These are phyloP conservation scores for Syzygium aqueum DNA, from an alignment of 345 rosid genomes.

Conservation along the genomic window DNA sequence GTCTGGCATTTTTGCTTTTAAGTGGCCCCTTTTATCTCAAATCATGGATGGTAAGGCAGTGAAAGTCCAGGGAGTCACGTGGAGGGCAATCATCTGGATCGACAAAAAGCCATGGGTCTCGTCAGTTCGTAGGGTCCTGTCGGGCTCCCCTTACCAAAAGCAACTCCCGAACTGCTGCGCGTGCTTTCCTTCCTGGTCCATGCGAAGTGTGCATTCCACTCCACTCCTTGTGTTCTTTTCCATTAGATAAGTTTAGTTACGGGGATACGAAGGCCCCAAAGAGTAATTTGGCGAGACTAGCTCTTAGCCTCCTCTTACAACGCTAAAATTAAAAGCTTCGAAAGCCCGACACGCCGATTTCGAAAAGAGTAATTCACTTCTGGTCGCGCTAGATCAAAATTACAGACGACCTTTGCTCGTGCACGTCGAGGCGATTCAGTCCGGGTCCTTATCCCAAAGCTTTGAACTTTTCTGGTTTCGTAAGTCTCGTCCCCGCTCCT, in stretches of 20 bases:
- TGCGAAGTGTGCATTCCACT: slow-evolving; percentile 17
- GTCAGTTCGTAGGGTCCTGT: neutral
- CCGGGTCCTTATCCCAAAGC: neutral
- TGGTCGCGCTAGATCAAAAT: neutral
- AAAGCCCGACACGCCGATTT: neutral
- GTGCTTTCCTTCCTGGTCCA: neutral
- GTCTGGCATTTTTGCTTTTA: neutral
- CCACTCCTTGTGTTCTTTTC: slow-evolving; percentile 1
- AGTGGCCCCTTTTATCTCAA: neutral
- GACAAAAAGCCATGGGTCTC: neutral
- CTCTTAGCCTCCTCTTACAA: neutral
- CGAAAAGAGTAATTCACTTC: neutral
- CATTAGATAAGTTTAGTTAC: neutral
- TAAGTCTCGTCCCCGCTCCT: neutral
- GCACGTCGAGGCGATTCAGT: neutral
- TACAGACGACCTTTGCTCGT: too few relatives aligned
- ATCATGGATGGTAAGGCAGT: neutral
- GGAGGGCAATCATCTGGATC: neutral
- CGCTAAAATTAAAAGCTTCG: neutral
- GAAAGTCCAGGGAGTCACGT: neutral
- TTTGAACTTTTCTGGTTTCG: neutral
- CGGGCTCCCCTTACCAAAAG: neutral
- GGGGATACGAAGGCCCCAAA: neutral
- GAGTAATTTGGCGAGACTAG: neutral
- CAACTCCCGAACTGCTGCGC: neutral